Base-by-base conservation (phyloP, 2,329 filamentous ascomycete species). In the Thielaviopsis punctulata region DNA sequence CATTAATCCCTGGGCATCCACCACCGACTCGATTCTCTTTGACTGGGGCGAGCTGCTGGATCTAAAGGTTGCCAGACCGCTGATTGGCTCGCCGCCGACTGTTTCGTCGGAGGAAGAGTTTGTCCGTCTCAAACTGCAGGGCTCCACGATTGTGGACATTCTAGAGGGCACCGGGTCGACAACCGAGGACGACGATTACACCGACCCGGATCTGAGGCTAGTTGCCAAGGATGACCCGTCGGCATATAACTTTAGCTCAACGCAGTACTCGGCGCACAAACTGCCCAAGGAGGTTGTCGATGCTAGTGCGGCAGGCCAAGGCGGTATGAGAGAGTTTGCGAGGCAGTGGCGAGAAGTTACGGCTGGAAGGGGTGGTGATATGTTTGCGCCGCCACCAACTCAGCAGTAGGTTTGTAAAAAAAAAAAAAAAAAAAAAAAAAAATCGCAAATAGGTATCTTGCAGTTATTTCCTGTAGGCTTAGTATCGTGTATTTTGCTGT, bases 221-320 rank as follows among this genome's bases (percentile, higher is more conserved):
- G 77, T 98, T 46, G 79, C 82, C 59, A 80, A 81, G 63, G 83
- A 90, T 57, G 90, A 96, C 58, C 87, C 89, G 0, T 85, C 90
- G 56, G 89, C 89, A 1, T 92, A 87, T 63, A 84, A 84, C 59
- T 93, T 95, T 63, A 80, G 77, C 58, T 84, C 85, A 4, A 78
- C 87, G 1, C 85, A 90, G 61, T 96, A 94, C 65, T 95, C 88
- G 56, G 90, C 92, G 2, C 90, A 96, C 63, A 98, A 96, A 67
- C 69, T 98, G 59, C 92, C 92, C 0, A 88, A 82, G 64, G 92
- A 98, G 59, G 87, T 96, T 2, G 89, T 95, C 2, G 79, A 83
- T 59, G 80, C 80, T 19, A 76, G 78, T 58, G 60, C 76, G 58
- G 75, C 75, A 1, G 84, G 84, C 3, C 79, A 85, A 52, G 85